Percentiles rank a stretch among this genome's conserved stretches.
Evolutionary conservation across 176 grass and related monocot genomes (phyloP).

Genomic region (Puya raimondii): DNA sequence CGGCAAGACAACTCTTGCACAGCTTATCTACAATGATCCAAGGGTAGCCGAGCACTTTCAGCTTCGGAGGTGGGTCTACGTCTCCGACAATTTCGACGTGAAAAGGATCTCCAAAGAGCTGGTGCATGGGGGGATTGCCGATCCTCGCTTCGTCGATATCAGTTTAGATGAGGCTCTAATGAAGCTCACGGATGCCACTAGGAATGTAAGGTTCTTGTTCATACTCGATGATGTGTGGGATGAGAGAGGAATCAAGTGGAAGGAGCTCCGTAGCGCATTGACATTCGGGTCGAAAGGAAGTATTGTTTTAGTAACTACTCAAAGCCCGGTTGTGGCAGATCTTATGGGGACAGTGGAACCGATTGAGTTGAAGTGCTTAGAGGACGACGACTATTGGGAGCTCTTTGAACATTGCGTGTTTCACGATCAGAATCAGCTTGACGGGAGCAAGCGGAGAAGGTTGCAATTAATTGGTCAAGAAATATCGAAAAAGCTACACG

Average conservation of each 20-base stretch:
- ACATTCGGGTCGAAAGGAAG: neutral
- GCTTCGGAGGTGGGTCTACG: slow-evolving; percentile 16
- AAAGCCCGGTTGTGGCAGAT: slow-evolving; percentile 3
- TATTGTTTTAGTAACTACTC: slow-evolving; percentile 9
- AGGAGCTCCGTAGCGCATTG: neutral
- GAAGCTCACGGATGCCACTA: neutral
- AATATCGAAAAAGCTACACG: slow-evolving; percentile 29
- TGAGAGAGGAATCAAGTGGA: slow-evolving; percentile 1
- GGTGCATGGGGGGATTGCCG: neutral
- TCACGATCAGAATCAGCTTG: neutral
- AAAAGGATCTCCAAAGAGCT: slow-evolving; percentile 4
- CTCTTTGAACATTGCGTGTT: slow-evolving; percentile 1
- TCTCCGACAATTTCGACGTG: slow-evolving; percentile 9
- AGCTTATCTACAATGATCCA: slow-evolving; percentile 9
- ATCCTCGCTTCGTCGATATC: neutral
- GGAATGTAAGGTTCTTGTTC: neutral
- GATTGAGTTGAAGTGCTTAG: neutral
- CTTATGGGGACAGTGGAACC: neutral
- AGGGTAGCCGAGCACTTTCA: neutral
- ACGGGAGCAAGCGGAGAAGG: neutral
- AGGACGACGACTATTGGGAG: slow-evolving; percentile 1
- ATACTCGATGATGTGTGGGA: neutral
- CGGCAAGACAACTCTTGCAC: slow-evolving; percentile 21
- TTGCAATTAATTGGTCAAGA: slow-evolving; percentile 22
- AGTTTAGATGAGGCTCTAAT: neutral